phyloP scores from a whole-genome alignment of 495 filamentous ascomycete species.

The Chaetomidium leptoderma region DNA sequence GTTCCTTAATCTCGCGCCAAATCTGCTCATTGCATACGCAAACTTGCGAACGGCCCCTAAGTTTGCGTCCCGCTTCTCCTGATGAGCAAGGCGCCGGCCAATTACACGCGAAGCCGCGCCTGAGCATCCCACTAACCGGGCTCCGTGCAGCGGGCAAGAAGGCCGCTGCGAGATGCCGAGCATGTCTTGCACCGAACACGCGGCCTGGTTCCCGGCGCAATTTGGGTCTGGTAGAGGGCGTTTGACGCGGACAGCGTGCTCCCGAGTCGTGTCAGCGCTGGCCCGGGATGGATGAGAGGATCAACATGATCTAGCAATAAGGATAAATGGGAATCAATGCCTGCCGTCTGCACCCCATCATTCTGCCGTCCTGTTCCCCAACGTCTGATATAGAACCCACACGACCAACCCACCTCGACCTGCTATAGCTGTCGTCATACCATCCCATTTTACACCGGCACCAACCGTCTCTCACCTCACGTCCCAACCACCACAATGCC shows the following conservation, averaged over 20 bases:
- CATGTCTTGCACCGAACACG: not conserved
- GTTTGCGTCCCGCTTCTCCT: not conserved
- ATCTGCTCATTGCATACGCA: not conserved
- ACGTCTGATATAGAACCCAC: not conserved
- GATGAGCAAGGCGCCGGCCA: not conserved
- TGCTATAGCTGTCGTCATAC: not conserved
- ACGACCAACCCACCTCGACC: not conserved
- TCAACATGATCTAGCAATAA: not conserved
- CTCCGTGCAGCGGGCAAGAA: not conserved
- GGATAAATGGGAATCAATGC: slow-evolving; percentile 6
- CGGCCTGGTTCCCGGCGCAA: not conserved
- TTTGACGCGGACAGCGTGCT: not conserved
- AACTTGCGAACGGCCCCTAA: too few relatives aligned
- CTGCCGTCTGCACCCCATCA: not conserved
- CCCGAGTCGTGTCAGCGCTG: not conserved
- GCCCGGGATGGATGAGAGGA: not conserved
- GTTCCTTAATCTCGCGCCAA: too few relatives aligned
- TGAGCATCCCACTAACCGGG: not conserved
- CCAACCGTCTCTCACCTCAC: slow-evolving; percentile 11
- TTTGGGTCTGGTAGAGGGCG: not conserved
- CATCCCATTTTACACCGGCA: not conserved
- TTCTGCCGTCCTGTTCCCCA: not conserved
- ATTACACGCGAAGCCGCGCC: not conserved
- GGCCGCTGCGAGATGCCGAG: not conserved
- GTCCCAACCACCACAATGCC: slow-evolving; percentile 16